phyloP scores from a whole-genome alignment of 2,329 filamentous ascomycete genomes.

The Bipolaris gigantea region DNA sequence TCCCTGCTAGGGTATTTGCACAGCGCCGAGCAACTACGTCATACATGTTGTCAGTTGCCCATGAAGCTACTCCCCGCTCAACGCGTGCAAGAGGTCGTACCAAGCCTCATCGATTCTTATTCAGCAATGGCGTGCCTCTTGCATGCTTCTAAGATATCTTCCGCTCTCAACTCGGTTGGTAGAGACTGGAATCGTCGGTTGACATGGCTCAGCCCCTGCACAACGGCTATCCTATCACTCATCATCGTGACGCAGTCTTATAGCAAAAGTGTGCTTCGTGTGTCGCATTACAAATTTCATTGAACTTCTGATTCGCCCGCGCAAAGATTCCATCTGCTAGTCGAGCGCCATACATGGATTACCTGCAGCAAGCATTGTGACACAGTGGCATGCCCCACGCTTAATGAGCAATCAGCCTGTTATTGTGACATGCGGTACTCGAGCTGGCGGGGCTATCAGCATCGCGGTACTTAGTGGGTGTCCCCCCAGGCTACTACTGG shows the following conservation, averaged over 20 bases:
- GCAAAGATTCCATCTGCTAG: background rate
- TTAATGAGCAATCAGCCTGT: slow-evolving; percentile 11
- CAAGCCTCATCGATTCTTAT: slow-evolving; percentile 1
- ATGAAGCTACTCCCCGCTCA: background rate
- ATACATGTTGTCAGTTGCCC: background rate
- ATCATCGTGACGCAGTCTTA: slow-evolving; percentile 23
- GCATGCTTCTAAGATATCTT: background rate
- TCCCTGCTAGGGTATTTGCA: background rate
- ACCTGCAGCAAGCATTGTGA: background rate
- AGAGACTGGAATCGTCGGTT: background rate
- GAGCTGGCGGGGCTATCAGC: background rate
- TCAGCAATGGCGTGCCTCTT: slow-evolving; percentile 1
- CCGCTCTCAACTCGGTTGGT: background rate
- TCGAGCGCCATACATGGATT: slow-evolving; percentile 4
- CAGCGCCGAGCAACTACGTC: background rate
- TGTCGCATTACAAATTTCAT: background rate
- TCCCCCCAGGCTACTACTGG: background rate
- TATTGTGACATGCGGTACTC: slow-evolving; percentile 13
- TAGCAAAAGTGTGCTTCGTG: background rate
- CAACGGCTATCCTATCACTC: background rate
- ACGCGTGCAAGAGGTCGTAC: background rate
- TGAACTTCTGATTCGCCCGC: slow-evolving; percentile 7
- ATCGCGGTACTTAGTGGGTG: background rate
- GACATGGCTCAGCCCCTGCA: background rate
- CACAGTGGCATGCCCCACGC: slow-evolving; percentile 1